Percentiles rank a stretch among this genome's conserved stretches.
phyloP scores from a whole-genome alignment of 2,329 filamentous ascomycete genomes.

The Berkeleyomyces rouxiae region DNA sequence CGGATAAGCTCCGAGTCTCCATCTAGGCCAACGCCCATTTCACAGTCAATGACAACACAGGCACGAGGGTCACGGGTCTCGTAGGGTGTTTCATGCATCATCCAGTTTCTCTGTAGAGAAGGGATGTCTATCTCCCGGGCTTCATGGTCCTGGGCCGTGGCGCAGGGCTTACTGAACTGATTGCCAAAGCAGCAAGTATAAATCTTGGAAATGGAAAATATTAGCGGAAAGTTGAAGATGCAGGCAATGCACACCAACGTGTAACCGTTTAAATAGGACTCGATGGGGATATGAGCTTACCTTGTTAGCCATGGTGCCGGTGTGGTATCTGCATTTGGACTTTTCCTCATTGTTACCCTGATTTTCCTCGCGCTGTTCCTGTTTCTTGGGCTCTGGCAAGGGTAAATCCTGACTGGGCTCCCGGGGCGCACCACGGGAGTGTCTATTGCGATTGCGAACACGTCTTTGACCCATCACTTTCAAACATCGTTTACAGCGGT shows the following conservation, averaged over 20 bases:
- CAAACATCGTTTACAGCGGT: conserved; percentile 19
- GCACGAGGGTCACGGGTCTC: conserved; percentile 11
- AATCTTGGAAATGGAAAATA: conserved; percentile 13
- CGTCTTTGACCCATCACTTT: conserved; percentile 11
- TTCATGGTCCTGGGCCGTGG: conserved; percentile 17
- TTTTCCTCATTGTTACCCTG: conserved; percentile 1
- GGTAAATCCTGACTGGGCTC: not conserved
- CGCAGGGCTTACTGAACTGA: conserved; percentile 17
- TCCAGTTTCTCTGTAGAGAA: conserved; percentile 20
- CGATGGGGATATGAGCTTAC: conserved; percentile 15
- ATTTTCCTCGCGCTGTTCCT: not conserved
- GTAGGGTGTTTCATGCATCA: conserved; percentile 16
- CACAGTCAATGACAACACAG: conserved; percentile 34
- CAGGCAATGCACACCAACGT: not conserved
- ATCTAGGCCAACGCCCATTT: conserved; percentile 32
- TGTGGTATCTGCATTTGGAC: conserved; percentile 15
- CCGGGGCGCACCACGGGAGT: conserved; percentile 1
- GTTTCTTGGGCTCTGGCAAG: not conserved
- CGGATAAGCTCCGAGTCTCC: conserved; percentile 36
- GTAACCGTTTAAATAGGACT: not conserved
- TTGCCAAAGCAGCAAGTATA: conserved; percentile 21
- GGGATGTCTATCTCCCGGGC: not conserved
- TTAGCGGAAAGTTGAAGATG: conserved; percentile 1
- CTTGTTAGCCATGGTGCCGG: conserved; percentile 18
- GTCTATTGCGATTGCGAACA: not conserved